These are phyloP conservation scores for Catharanthus roseus DNA, from an alignment of 257 asterid genomes.

Conservation along the genomic window DNA sequence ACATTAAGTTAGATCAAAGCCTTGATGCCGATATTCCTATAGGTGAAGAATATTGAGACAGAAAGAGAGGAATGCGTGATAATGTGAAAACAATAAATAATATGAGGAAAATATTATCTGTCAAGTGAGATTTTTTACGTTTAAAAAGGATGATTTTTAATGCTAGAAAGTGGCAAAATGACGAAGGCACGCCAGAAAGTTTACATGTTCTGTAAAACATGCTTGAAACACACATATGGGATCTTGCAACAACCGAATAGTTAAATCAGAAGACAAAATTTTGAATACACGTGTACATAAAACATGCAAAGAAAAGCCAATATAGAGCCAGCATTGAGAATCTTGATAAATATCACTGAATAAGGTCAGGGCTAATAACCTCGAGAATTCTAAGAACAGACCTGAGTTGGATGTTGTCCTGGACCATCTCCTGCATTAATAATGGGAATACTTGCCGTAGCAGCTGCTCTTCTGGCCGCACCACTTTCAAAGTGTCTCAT, in stretches of 20 bases:
- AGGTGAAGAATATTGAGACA: neutral
- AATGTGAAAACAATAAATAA: neutral
- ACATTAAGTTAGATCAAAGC: neutral
- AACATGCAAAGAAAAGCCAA: neutral
- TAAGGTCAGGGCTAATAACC: neutral
- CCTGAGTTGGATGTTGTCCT: conserved; percentile 98
- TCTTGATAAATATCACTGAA: neutral
- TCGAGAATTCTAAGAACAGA: conserved; percentile 13
- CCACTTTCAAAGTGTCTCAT: conserved; percentile 99
- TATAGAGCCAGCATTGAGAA: neutral
- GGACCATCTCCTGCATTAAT: conserved; percentile 99
- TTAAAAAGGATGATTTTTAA: neutral
- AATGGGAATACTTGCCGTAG: conserved; percentile 70
- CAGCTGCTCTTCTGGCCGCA: conserved; percentile 85
- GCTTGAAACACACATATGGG: neutral
- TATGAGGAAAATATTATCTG: neutral
- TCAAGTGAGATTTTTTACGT: neutral
- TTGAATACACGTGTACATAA: neutral
- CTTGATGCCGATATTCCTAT: neutral
- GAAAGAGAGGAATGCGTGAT: neutral
- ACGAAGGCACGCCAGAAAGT: neutral
- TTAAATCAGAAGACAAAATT: too few relatives aligned
- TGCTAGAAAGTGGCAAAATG: neutral
- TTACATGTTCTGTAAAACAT: neutral
- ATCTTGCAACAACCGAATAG: neutral